phyloP scores from a whole-genome alignment of 78 protist genomes.

The Dictyostelium capitatum region DNA sequence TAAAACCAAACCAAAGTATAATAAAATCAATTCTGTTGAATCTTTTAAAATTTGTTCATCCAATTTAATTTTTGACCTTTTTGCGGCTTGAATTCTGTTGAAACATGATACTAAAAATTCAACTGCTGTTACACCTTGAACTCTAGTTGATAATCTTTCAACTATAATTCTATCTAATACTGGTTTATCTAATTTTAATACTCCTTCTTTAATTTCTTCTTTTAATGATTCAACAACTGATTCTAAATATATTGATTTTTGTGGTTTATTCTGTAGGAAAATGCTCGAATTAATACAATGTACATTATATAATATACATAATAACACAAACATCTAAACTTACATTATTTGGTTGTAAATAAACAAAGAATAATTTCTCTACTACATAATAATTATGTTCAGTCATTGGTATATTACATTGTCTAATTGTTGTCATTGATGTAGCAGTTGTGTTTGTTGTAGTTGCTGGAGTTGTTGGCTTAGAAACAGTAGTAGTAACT shows the following conservation, averaged over 20 bases:
- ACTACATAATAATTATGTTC: constrained; percentile 52
- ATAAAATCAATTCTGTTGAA: constrained; percentile 34
- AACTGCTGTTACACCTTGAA: constrained; percentile 7
- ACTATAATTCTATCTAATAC: constrained; percentile 54
- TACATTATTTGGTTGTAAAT: constrained; percentile 47
- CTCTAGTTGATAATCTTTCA: constrained; percentile 39
- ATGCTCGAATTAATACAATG: not conserved
- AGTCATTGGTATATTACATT: constrained; percentile 61
- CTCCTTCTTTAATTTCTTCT: constrained; percentile 4
- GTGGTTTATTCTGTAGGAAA: not conserved
- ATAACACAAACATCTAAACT: not conserved
- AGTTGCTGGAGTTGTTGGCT: not conserved
- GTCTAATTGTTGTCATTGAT: constrained; percentile 27
- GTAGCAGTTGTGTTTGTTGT: not conserved
- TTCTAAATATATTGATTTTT: constrained; percentile 23
- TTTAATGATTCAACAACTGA: constrained; percentile 29
- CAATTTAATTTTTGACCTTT: not conserved
- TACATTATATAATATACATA: not conserved
- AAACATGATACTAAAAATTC: constrained; percentile 35
- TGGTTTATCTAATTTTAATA: constrained; percentile 1
- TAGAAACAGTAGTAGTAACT: not conserved
- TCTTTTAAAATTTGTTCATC: constrained; percentile 23
- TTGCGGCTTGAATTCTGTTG: constrained; percentile 42
- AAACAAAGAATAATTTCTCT: constrained; percentile 49
- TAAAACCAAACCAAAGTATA: constrained; percentile 42